Conservation (phyloP, 345 rosid genomes). For the Rhizophora apiculata region DNA sequence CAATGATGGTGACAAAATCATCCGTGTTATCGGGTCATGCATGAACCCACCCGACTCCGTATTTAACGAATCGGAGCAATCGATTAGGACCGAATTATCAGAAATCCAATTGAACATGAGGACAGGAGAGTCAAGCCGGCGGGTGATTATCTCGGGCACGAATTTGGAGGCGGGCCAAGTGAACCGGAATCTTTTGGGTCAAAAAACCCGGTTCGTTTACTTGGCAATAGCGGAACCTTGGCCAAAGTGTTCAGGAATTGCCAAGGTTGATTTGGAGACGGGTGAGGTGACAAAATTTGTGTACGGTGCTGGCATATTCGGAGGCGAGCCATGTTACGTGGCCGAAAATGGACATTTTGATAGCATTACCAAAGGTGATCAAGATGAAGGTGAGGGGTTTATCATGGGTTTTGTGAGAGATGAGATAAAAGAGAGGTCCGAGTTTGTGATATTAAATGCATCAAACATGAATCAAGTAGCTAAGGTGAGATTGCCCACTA, state of each 20-base stretch:
- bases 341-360: constrained; percentile 6
- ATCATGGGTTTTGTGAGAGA: constrained; percentile 58
- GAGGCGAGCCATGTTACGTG: constrained; percentile 65
- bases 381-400: constrained; percentile 46
- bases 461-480: constrained; percentile 51
- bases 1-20: constrained; percentile 31
- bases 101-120: constrained; percentile 56
- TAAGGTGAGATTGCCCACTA: constrained; percentile 42
- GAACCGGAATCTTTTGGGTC: constrained; percentile 39
- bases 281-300: constrained; percentile 35
- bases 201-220: constrained; percentile 52
- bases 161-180: constrained; percentile 70
- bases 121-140: constrained; percentile 40
- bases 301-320: constrained; percentile 52
- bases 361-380: not conserved
- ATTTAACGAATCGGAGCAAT: constrained; percentile 42
- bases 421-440: constrained; percentile 50
- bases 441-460: constrained; percentile 51
- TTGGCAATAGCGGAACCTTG: constrained; percentile 76
- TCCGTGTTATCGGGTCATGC: constrained; percentile 62
- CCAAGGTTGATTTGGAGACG: constrained; percentile 51
- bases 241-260: constrained; percentile 68
- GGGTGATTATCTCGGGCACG: constrained; percentile 34
- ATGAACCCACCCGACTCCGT: constrained; percentile 70
- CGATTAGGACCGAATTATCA: constrained; percentile 37